Conservation (phyloP, 805 yeast species). For the Yarrowia sp. region DNA sequence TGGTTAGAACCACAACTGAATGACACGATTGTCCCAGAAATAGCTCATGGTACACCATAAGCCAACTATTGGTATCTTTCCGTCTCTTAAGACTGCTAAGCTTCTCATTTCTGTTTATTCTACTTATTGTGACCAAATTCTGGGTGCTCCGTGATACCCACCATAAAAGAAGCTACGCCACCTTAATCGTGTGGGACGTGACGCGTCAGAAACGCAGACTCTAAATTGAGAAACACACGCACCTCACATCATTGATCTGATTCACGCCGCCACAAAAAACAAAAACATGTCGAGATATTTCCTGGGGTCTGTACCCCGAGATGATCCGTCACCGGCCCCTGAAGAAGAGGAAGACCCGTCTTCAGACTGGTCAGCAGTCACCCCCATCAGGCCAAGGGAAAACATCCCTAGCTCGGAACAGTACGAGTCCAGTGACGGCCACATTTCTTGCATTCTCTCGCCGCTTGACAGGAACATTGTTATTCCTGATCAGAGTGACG, state of each 20-base stretch:
- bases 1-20: too few species aligned
- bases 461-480: neutral
- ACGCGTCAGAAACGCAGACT: constrained; percentile 12
- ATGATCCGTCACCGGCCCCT: neutral
- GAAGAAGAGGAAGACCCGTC: neutral
- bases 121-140: too few species aligned
- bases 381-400: neutral
- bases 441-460: constrained; percentile 20
- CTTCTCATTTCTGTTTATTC: neutral
- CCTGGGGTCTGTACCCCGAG: constrained; percentile 8
- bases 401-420: constrained; percentile 15
- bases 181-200: neutral
- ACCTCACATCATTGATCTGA: neutral
- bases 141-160: neutral
- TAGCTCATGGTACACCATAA: too few species aligned
- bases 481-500: neutral
- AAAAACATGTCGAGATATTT: neutral
- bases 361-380: neutral
- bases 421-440: constrained; percentile 21
- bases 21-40: too few species aligned
- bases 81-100: too few species aligned
- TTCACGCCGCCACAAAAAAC: neutral
- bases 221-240: neutral
- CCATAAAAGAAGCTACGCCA: neutral
- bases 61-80: too few species aligned